Base-by-base conservation (phyloP, 1,284 basidiomycete species). In the Fomitopsis pinicola region DNA sequence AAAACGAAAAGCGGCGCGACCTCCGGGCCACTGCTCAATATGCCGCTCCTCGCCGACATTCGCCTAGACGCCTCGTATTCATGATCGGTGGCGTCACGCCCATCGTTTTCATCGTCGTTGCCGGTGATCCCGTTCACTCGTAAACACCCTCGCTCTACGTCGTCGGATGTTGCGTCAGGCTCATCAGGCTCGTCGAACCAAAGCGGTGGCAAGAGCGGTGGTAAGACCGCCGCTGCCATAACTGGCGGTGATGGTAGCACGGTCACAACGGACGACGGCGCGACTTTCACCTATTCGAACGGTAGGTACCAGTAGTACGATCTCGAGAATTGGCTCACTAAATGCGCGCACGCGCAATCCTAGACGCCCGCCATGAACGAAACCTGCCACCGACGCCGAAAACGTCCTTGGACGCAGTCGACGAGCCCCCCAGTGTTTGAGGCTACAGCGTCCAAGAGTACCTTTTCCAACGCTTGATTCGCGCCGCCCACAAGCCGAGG, bases 341-440 rank as follows among this genome's bases (percentile, higher is more conserved):
- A 92, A 69, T 79, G 81, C 28, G 93, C 93, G 5, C 80, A 78
- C 56, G 80, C 92, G n/a, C 91, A 95, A 68, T 86, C 85, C 2
- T 97, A 92, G 87, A 84, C 86, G 0, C 93, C 94, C 2, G 82
- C 89, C 0, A 76, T 98, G 59, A 94, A 94, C 73, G 84, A 94
- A 73, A 86, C 85, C 9, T 97, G n/a, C n/a, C n/a, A n/a, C n/a
- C n/a, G n/a, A n/a, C n/a, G n/a, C n/a, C n/a, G n/a, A n/a, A n/a
- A n/a, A n/a, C n/a, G n/a, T n/a, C n/a, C n/a, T n/a, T n/a, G n/a
- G n/a, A n/a, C n/a, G n/a, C n/a, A n/a, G n/a, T n/a, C n/a, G n/a
- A n/a, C n/a, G n/a, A n/a, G n/a, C n/a, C n/a, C n/a, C n/a, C n/a
- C n/a, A n/a, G n/a, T n/a, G n/a, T n/a, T n/a, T n/a, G n/a, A n/a